Base-by-base conservation (phyloP, 192 early-diverging fungal genomes). In the Funneliformis mosseae region DNA sequence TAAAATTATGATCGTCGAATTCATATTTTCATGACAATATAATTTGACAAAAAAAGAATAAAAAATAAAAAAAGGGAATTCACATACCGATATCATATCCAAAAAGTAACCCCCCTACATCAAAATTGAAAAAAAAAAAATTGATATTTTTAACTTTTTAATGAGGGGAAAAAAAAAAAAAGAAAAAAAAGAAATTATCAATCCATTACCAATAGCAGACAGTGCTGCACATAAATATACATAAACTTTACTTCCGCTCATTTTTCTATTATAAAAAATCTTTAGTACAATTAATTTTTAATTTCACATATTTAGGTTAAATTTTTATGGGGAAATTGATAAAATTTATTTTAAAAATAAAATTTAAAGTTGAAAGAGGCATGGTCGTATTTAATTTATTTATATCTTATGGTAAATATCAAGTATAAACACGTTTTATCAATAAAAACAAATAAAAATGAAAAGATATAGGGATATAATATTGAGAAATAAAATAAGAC, bases 51-150 rank as follows among this genome's bases (percentile, higher is more conserved):
- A 9, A 63, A 25, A 63, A 63, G 25, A 21, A 8, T 63, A 27
- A 33, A 33, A 33, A 33, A 33, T 33, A 33, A 2, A 33, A 33
- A 33, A 33, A 33, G 33, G 33, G 33, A 25, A 63, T 25, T 9
- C 21, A 63, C 25, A 25, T 41, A 69, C 68, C 68, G 21, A 69
- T 69, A 39, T 69, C 68, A 69, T 69, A 69, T 5, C 68, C 68
- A 38, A 69, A 69, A 33, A 69, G 68, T 21, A 69, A 69, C 18
- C 68, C 68, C 14, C 68, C 68, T 69, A 66, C 27, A 33, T 66
- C 23, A 66, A 11, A 10, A 25, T 66, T 66, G n/a, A n/a, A n/a
- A n/a, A 28, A 27, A 38, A n/a, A 61, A n/a, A 61, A 61, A 14
- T 61, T 61, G 33, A 33, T 33, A 33, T 33, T 33, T 33, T 33